Conservation (phyloP, 805 yeast genomes). For the Pichia exigua region DNA sequence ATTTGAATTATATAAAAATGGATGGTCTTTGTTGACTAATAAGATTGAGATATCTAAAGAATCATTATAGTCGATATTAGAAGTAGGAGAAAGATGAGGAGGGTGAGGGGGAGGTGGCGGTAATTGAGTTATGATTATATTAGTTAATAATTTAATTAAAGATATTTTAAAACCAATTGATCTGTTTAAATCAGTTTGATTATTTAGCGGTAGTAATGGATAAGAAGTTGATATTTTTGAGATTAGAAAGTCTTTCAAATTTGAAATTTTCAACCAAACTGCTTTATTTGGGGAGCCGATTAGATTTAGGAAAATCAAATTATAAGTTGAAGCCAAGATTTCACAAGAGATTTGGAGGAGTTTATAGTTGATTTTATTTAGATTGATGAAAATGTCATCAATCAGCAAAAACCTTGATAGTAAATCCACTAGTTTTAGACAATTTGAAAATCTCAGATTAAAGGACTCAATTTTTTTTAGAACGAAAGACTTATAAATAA, state of each 20-base stretch:
- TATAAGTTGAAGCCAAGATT: constrained; percentile 33
- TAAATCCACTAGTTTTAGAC: constrained; percentile 18
- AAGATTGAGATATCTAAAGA: constrained; percentile 36
- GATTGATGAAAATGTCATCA: constrained; percentile 7
- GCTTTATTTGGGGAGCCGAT: constrained; percentile 39
- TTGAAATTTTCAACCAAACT: constrained; percentile 49
- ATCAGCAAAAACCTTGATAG: constrained; percentile 18
- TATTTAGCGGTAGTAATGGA: constrained; percentile 43
- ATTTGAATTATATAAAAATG: constrained; percentile 42
- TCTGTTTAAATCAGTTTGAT: constrained; percentile 43
- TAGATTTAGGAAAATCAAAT: constrained; percentile 37
- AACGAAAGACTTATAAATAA: constrained; percentile 21
- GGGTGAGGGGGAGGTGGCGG: constrained; percentile 38
- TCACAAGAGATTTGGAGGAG: constrained; percentile 27
- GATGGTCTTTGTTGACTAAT: constrained; percentile 50
- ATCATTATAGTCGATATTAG: background rate
- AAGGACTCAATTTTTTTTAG: constrained; percentile 16
- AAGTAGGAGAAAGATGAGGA: background rate
- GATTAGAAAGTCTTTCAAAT: constrained; percentile 53
- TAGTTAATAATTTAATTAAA: constrained; percentile 63
- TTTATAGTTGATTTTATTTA: constrained; percentile 14
- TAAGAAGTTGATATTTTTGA: constrained; percentile 50
- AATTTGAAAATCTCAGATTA: constrained; percentile 15
- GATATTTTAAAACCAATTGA: constrained; percentile 58
- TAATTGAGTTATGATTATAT: constrained; percentile 47